Evolutionary conservation across 306 rosid genomes (phyloP).

Genomic region (Lablab purpureus): DNA sequence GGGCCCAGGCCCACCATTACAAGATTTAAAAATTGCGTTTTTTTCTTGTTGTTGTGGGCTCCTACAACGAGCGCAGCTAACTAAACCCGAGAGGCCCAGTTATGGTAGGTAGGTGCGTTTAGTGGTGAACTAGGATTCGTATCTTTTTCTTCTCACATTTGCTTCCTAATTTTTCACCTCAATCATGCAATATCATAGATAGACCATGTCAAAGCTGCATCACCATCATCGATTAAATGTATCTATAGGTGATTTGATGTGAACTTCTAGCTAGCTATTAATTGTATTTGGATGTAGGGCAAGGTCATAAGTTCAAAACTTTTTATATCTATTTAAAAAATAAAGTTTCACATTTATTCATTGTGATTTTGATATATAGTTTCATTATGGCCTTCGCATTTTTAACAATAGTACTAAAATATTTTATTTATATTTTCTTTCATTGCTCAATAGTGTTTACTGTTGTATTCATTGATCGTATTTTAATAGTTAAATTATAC

Average conservation of each 20-base stretch:
- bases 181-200: not conserved
- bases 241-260: not conserved
- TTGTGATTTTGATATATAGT: not conserved
- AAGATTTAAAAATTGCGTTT: not conserved
- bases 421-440: not conserved
- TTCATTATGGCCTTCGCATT: not conserved
- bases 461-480: not conserved
- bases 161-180: not conserved
- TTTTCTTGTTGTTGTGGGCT: not conserved
- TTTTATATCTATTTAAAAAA: not conserved
- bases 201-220: not conserved
- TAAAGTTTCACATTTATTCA: not conserved
- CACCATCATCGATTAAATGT: conserved; percentile 9
- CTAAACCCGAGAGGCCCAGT: not conserved
- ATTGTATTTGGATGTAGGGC: not conserved
- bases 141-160: not conserved
- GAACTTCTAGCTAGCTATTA: not conserved
- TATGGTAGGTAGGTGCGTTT: not conserved
- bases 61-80: not conserved
- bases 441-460: not conserved
- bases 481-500: not conserved
- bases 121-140: not conserved
- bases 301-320: not conserved
- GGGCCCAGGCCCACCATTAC: conserved; percentile 16
- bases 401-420: not conserved